Conservation (phyloP, 1,284 basidiomycete genomes). For the Trametes versicolor region DNA sequence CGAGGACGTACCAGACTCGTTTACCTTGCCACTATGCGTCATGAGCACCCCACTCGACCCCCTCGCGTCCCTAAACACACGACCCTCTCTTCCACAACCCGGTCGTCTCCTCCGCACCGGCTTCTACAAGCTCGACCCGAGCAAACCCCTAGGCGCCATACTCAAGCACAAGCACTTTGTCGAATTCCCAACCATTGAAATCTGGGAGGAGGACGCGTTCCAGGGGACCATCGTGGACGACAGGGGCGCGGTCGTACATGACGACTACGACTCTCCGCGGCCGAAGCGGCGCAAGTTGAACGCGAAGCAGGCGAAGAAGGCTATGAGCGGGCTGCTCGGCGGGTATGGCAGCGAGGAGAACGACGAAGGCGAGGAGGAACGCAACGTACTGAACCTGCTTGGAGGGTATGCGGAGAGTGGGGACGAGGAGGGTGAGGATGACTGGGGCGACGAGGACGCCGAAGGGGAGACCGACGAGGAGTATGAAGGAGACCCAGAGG, state of each 20-base stretch:
- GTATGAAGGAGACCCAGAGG: slow-evolving; percentile 50
- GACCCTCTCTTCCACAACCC: slow-evolving; percentile 38
- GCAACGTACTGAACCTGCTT: slow-evolving; percentile 55
- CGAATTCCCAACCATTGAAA: slow-evolving; percentile 84
- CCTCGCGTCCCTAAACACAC: slow-evolving; percentile 41
- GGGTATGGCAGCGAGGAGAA: slow-evolving; percentile 72
- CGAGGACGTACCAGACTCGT: slow-evolving; percentile 62
- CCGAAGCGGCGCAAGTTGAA: slow-evolving; percentile 65
- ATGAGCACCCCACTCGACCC: slow-evolving; percentile 59
- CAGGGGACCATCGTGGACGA: slow-evolving; percentile 63
- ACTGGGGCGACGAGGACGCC: slow-evolving; percentile 42
- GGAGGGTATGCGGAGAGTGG: slow-evolving; percentile 68
- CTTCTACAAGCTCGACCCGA: slow-evolving; percentile 69
- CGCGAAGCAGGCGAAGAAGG: slow-evolving; percentile 57
- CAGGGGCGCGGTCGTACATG: slow-evolving; percentile 52
- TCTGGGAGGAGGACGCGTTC: slow-evolving; percentile 72
- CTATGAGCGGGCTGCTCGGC: slow-evolving; percentile 66
- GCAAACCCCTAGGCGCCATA: slow-evolving; percentile 54
- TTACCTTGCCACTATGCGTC: slow-evolving; percentile 65
- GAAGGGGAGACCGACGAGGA: slow-evolving; percentile 42
- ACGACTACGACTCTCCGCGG: slow-evolving; percentile 47
- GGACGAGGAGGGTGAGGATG: slow-evolving; percentile 39
- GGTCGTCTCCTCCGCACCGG: slow-evolving; percentile 43
- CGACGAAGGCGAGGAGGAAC: slow-evolving; percentile 43
- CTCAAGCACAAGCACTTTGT: slow-evolving; percentile 74